Percentiles rank a stretch among this genome's conserved stretches.
phyloP scores from a whole-genome alignment of 805 yeast genomes.

The Lachancea mirantina region DNA sequence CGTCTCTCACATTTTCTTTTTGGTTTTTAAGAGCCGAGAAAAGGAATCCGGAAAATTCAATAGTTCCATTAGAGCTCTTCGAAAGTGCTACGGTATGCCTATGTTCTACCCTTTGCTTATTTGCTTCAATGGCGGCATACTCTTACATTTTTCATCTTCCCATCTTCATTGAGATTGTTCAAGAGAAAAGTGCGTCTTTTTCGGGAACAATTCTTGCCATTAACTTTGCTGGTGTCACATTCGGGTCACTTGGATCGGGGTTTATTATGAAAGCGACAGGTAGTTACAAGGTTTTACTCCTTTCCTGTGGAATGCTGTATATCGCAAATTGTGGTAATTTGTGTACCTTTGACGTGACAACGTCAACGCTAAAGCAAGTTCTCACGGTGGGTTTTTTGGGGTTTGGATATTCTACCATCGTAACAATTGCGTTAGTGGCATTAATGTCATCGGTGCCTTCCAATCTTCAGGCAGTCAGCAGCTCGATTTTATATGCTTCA shows the following conservation, averaged over 20 bases:
- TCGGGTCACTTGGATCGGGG: constrained; percentile 9
- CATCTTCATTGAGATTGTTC: constrained; percentile 7
- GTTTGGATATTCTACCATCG: constrained; percentile 5
- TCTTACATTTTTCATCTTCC: constrained; percentile 9
- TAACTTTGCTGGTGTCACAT: constrained; percentile 8
- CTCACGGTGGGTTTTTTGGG: constrained; percentile 7
- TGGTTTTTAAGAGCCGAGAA: constrained; percentile 7
- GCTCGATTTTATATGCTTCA: constrained; percentile 6
- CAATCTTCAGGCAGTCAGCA: constrained; percentile 8
- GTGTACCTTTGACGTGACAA: constrained; percentile 2
- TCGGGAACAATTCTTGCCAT: constrained; percentile 9
- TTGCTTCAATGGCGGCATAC: constrained; percentile 10
- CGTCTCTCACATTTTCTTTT: constrained; percentile 2
- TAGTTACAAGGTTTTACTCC: constrained; percentile 2
- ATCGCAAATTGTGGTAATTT: constrained; percentile 4
- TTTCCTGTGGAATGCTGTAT: constrained; percentile 6
- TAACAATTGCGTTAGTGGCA: constrained; percentile 9
- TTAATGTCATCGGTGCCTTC: constrained; percentile 9
- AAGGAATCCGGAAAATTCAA: constrained; percentile 7
- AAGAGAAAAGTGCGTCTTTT: constrained; percentile 8
- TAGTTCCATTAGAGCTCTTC: constrained; percentile 7
- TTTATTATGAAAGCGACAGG: constrained; percentile 7
- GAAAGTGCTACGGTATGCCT: constrained; percentile 6
- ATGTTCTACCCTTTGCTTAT: constrained; percentile 6
- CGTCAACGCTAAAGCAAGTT: too few relatives aligned